These are phyloP conservation scores for Ulmus americana DNA, from an alignment of 331 rosid genomes.

Conservation along the genomic window DNA sequence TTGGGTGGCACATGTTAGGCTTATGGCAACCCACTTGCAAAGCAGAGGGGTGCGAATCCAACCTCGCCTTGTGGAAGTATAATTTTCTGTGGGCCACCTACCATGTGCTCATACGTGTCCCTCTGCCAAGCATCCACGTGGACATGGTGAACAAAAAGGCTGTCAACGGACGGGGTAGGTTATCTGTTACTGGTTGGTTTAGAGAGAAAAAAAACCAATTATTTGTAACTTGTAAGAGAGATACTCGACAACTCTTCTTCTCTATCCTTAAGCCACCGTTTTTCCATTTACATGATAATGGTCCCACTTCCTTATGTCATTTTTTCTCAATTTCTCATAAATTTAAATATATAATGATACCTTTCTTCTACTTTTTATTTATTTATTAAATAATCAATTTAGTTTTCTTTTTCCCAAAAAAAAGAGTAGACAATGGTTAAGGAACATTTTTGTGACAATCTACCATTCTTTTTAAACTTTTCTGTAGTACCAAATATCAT, in stretches of 20 bases:
- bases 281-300: constrained; percentile 9
- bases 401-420: no score
- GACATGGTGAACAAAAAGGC: constrained; percentile 28
- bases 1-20: constrained; percentile 17
- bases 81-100: neutral
- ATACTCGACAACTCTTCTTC: constrained; percentile 17
- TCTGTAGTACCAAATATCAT: no score
- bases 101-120: constrained; percentile 44
- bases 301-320: constrained; percentile 3
- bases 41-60: neutral
- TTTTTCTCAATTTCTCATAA: constrained; percentile 3
- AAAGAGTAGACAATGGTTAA: no score
- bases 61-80: constrained; percentile 8
- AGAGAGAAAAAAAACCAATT: neutral
- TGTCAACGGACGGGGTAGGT: constrained; percentile 18
- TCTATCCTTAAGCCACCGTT: constrained; percentile 12
- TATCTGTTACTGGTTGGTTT: constrained; percentile 7
- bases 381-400: neutral
- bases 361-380: neutral
- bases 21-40: constrained; percentile 26
- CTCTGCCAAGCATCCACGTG: constrained; percentile 11
- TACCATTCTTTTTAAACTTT: no score
- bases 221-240: constrained; percentile 7
- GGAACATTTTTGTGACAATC: no score
- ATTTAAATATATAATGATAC: neutral